Base-by-base conservation (phyloP, 2,329 filamentous ascomycete genomes). In the Arthrobotrys sinensis region DNA sequence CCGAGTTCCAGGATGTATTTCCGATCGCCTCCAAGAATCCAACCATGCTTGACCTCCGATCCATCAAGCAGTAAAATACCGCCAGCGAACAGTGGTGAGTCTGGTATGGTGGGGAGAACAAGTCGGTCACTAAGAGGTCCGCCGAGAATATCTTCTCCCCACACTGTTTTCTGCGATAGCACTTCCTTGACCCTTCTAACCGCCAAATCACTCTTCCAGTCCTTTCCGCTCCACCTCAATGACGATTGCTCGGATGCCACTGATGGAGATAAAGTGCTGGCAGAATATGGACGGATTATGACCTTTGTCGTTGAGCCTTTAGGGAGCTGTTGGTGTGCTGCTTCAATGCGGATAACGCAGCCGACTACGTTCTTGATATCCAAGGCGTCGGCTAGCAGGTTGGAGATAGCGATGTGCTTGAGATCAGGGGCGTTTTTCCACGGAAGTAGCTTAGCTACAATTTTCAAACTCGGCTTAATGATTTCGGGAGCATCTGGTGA, bases 61-160 rank as follows among this genome's bases (percentile, higher is more conserved):
- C 69, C 69, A 38, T 96, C 91, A 81, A 97, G 93, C 82, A 91
- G 91, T 65, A 97, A 82, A 28, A 97, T 88, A 0, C 93, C 95
- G 1, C 96, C 96, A 64, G 84, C 86, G 80, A 85, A 81, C 71
- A 82, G 87, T n/a, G 88, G 85, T 21, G 85, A 89, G 75, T 88
- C 86, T 68, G 87, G 87, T 40, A 87, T 81, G 0, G 86, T 90
- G 1, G 89, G 89, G 19, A 99, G 85, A 12, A 97, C 85, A 85
- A 95, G 92, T 1, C 95, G 94, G 84, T 99, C 93, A 0, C 94
- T 97, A 63, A 99, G 83, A 4, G 96, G 94, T 0, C 96, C 96
- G 69, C 92, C 89, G 0, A 98, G 86, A 16, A 98, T 84, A 0
- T 91, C 90, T 62, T 81, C 81, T 5, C 80, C 81, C 80, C 76